Base-by-base conservation (phyloP, 139 green algal species). In the Coelastrella sp. region DNA sequence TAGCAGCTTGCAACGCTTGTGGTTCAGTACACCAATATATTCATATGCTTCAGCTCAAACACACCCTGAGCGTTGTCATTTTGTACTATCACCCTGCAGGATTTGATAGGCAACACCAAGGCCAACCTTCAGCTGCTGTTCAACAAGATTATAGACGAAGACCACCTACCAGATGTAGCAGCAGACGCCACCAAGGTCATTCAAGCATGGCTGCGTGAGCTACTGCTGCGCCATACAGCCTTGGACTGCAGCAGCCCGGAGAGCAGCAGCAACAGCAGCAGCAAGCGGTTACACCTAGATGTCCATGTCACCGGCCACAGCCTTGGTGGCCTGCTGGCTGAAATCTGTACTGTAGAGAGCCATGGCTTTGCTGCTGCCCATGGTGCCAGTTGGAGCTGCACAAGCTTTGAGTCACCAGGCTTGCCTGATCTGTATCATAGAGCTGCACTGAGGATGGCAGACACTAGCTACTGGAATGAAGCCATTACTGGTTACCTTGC, bases 71-170 rank as follows among this genome's bases (percentile, higher is more conserved):
- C 59, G n/a, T 30, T 19, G 21, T 27, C 7, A 27, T 27, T 64
- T n/a, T 32, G 53, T 64, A 27, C 21, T 25, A 23, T 17, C 30
- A 19, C 62, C 11, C 27, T 81, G 69, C 69, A 72, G 69, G 71
- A 87, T 57, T 41, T 87, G 3, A 57, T 87, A 9, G 82, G 82
- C 69, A 87, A 87, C 82, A 87, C 82, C 3, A 64, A n/a, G n/a
- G 71, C 69, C 53, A 87, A 87, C 71, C 71, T 87, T 57, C 82
- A 87, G 69, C 67, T 87, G n/a, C 34, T 87, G 2, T 87, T 57
- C 38, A 75, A 75, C 53, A 81, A 82, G 57, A 57, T 87, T 0
- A 17, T 87, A 4, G 71, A 87, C 50, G 71, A 87, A 3, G 21
- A 75, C 6, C 69, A 82, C 71, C n/a, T 87, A 43, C 82, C 82